Evolutionary conservation across 345 rosid species (phyloP).

Genomic region (Noccaea bulbosa): DNA sequence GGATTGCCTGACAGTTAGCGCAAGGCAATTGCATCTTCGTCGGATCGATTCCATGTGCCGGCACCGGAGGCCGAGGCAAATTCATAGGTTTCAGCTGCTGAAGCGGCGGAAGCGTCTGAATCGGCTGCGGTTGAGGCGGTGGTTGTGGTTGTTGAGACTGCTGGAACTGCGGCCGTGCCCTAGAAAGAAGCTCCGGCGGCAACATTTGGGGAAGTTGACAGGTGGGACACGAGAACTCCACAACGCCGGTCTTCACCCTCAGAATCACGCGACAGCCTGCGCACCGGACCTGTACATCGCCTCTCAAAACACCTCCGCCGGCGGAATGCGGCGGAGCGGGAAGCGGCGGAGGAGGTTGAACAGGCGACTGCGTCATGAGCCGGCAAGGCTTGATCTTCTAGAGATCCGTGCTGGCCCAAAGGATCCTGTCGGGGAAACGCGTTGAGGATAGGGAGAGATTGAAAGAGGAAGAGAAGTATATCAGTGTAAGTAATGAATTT

Average conservation of each 20-base stretch:
- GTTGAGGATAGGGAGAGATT: slow-evolving; percentile 10
- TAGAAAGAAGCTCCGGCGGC: slow-evolving; percentile 83
- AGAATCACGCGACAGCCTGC: slow-evolving; percentile 91
- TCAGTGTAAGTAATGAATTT: slow-evolving; percentile 41
- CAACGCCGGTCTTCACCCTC: slow-evolving; percentile 66
- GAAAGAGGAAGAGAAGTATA: slow-evolving; percentile 30
- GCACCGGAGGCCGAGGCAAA: slow-evolving; percentile 49
- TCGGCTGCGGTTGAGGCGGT: slow-evolving; percentile 45
- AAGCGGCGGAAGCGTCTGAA: slow-evolving; percentile 53
- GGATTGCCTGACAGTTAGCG: slow-evolving; percentile 88
- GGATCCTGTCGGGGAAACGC: slow-evolving; percentile 27
- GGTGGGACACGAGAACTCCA: slow-evolving; percentile 83
- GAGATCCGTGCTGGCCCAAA: slow-evolving; percentile 2
- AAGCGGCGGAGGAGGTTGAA: slow-evolving; percentile 54
- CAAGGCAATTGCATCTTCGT: slow-evolving; percentile 97
- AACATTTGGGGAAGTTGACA: slow-evolving; percentile 94
- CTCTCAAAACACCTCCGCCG: slow-evolving; percentile 42
- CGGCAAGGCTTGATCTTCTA: slow-evolving; percentile 12
- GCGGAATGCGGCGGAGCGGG: slow-evolving; percentile 48
- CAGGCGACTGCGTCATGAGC: slow-evolving; percentile 74
- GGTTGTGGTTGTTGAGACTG: slow-evolving; percentile 41
- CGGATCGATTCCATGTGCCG: slow-evolving; percentile 96
- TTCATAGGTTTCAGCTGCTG: slow-evolving; percentile 42
- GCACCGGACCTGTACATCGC: slow-evolving; percentile 88
- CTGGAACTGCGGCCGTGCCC: slow-evolving; percentile 47